Percentiles rank a stretch among this genome's conserved stretches.
Conservation (phyloP, 306 rosid species). For the Benincasa hispida region DNA sequence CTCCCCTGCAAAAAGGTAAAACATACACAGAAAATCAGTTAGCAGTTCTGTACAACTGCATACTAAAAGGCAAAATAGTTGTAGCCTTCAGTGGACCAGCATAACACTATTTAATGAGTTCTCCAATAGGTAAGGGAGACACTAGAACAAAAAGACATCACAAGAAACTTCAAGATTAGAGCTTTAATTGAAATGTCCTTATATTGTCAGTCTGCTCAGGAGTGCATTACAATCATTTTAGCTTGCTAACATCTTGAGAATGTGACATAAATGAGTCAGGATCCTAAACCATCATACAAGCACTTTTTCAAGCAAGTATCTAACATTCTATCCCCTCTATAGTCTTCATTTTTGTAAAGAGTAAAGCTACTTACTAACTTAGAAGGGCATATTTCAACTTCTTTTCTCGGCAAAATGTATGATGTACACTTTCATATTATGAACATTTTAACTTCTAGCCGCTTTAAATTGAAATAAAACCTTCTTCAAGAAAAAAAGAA, state of each 20-base stretch:
- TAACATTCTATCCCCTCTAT: not conserved
- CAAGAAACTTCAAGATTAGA: not conserved
- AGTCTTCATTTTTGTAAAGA: too few relatives aligned
- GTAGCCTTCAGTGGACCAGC: not conserved
- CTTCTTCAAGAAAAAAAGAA: too few relatives aligned
- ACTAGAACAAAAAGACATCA: not conserved
- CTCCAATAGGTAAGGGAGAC: not conserved
- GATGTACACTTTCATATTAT: not conserved
- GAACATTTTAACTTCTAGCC: not conserved
- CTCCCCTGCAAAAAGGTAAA: constrained; percentile 49
- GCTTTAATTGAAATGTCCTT: not conserved
- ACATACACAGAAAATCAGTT: not conserved
- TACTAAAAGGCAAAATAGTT: not conserved
- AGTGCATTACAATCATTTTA: not conserved
- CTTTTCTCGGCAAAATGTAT: not conserved
- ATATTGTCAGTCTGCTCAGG: not conserved
- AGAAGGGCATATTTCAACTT: not conserved
- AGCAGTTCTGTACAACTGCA: too few relatives aligned
- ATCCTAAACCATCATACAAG: not conserved
- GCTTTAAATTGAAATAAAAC: not conserved
- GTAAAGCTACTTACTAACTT: not conserved
- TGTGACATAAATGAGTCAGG: not conserved
- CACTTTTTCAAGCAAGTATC: not conserved
- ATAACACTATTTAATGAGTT: not conserved
- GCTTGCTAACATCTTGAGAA: not conserved